Evolutionary conservation across 164 flowering plant species (phyloP), one percentile per base, ranked within the genome.

Genomic region (Sextonia rubra): DNA sequence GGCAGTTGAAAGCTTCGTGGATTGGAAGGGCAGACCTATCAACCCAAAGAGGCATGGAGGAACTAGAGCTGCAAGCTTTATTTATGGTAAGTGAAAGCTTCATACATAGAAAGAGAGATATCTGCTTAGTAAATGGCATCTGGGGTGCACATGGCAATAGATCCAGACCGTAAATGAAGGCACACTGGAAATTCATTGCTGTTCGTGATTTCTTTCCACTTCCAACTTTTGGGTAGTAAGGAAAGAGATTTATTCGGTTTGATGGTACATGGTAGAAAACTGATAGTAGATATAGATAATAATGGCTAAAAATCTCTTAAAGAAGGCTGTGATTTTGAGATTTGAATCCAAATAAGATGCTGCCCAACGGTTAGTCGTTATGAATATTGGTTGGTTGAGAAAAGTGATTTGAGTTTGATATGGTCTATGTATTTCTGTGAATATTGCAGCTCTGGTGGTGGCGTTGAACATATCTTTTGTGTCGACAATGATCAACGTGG

Each of bases 41-140:
- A 24, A 71, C 69, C 72, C 72, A 63, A 52, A 48, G 30, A 76
- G 49, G 49, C 78, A 76, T 76, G 78, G 75, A 2, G 75, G 78
- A 61, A 37, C 26, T 9, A 71, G 52, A 72, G 78, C 75, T 66
- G 37, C 75, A 61, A 47, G 75, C 37, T 72, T 76, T 61, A 72
- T 72, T 26, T 63, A 76, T 62, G 68, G 78, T 76, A 76, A 76
- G 78, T 29, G 47, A 29, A 20, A 52, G 58, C 17, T 7, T 32
- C 44, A 7, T 24, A 61, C 14, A 58, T 22, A 32, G n/a, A 30
- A n/a, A 17, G 61, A 58, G 44, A 60, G 48, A 37, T 30, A n/a
- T 23, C 22, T 12, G 14, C 23, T 27, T 52, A 14, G 8, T 55
- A n/a, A 12, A 11, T 63, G 25, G 58, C 20, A 52, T 52, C 58